A percentile compares a stretch with the other conserved stretches of the same genome.
These are phyloP conservation scores for Xylaria palmicola DNA, from an alignment of 495 filamentous ascomycete species.

Conservation along the genomic window DNA sequence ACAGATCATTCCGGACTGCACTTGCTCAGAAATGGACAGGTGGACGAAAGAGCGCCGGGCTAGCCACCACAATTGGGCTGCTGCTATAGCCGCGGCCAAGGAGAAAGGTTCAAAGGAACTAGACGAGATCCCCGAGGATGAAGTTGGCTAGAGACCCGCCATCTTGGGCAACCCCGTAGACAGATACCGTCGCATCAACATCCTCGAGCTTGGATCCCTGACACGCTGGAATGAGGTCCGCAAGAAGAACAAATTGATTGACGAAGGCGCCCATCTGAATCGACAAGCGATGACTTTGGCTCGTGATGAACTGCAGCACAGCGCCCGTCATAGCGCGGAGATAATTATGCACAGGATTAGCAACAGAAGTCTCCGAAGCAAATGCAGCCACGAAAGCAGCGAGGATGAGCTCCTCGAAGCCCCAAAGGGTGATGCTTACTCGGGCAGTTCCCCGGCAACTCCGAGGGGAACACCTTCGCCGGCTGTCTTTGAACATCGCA, in stretches of 20 bases:
- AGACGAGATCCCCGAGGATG: slow-evolving; percentile 42
- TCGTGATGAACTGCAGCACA: slow-evolving; percentile 29
- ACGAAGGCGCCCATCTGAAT: slow-evolving; percentile 41
- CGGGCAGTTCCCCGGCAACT: background rate
- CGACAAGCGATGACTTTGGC: slow-evolving; percentile 38
- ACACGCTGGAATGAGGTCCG: slow-evolving; percentile 71
- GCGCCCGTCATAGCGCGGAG: slow-evolving; percentile 16
- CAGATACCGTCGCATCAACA: slow-evolving; percentile 62
- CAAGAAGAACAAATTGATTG: slow-evolving; percentile 60
- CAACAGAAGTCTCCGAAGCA: slow-evolving; percentile 33
- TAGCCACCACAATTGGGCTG: slow-evolving; percentile 38
- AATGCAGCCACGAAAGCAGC: slow-evolving; percentile 28
- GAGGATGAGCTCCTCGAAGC: slow-evolving; percentile 12
- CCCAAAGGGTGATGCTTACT: background rate
- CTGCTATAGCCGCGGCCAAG: slow-evolving; percentile 32
- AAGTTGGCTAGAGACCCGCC: slow-evolving; percentile 62
- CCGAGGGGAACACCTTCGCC: slow-evolving; percentile 23
- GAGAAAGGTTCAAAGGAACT: slow-evolving; percentile 38
- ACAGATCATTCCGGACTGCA: slow-evolving; percentile 62
- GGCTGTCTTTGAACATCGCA: slow-evolving; percentile 19
- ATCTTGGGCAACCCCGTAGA: slow-evolving; percentile 67
- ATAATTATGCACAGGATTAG: slow-evolving; percentile 36
- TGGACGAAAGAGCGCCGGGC: slow-evolving; percentile 44
- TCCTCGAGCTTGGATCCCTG: slow-evolving; percentile 63
- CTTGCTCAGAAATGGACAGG: slow-evolving; percentile 50